Conservation (phyloP, 345 rosid species). For the Fremontodendron californicum region DNA sequence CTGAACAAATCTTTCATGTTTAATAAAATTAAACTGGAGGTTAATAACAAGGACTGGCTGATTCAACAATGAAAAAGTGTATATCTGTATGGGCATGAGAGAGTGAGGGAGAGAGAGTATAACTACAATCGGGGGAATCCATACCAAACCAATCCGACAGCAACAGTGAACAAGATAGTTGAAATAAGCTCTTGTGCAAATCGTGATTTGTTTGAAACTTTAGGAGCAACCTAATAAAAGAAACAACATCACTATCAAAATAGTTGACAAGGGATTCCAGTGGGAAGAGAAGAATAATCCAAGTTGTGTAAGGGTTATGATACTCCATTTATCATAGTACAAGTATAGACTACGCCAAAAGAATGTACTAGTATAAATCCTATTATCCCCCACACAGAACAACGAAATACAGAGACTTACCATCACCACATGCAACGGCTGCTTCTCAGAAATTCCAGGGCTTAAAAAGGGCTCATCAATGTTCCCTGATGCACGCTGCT, state of each 20-base stretch:
- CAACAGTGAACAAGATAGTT: conserved; percentile 82
- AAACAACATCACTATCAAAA: conserved; percentile 9
- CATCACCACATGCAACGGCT: conserved; percentile 95
- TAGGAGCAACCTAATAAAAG: conserved; percentile 70
- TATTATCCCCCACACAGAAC: not conserved
- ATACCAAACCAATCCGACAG: conserved; percentile 86
- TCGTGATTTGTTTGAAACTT: conserved; percentile 75
- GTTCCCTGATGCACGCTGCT: conserved; percentile 82
- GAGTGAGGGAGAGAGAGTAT: not conserved
- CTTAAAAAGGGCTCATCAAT: conserved; percentile 62
- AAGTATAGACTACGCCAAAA: not conserved
- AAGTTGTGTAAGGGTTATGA: not conserved
- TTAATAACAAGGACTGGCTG: too few species aligned
- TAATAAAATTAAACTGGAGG: conserved; percentile 16
- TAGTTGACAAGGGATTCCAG: not conserved
- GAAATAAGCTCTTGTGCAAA: conserved; percentile 91
- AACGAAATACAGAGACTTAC: conserved; percentile 35
- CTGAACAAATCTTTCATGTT: conserved; percentile 34
- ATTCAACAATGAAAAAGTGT: not conserved
- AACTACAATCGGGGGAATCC: conserved; percentile 12
- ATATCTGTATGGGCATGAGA: too few species aligned
- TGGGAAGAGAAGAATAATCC: not conserved
- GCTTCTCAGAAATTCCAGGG: conserved; percentile 94
- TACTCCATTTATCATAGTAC: not conserved
- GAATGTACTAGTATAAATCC: not conserved